These are phyloP conservation scores for Pyrenula aspistea DNA, from an alignment of 495 filamentous ascomycete species.

Conservation along the genomic window DNA sequence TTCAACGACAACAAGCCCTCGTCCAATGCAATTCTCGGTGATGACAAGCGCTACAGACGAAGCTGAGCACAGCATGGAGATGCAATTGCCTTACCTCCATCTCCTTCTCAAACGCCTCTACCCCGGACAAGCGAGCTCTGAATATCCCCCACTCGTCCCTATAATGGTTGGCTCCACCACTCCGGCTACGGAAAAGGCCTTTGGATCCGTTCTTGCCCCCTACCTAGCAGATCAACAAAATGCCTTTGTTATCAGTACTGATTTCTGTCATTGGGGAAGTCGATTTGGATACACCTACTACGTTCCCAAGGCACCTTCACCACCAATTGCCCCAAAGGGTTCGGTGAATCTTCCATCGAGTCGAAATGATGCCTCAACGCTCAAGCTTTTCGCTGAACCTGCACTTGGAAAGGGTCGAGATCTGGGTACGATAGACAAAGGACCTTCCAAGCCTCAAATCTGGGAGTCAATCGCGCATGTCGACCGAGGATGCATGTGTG, in stretches of 20 bases:
- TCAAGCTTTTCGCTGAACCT: conserved; percentile 2
- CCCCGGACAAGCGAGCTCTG: conserved; percentile 20
- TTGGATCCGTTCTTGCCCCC: conserved; percentile 60
- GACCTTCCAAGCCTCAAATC: conserved; percentile 42
- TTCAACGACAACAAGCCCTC: conserved; percentile 29
- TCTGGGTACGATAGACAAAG: conserved; percentile 26
- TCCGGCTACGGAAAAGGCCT: conserved; percentile 49
- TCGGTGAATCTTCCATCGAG: conserved; percentile 9
- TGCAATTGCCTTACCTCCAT: conserved; percentile 92
- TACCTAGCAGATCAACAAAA: conserved; percentile 68
- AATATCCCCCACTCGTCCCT: conserved; percentile 68
- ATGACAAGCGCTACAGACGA: conserved; percentile 63
- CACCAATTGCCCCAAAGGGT: conserved; percentile 30
- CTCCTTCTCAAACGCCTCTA: conserved; percentile 48
- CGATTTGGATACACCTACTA: conserved; percentile 85
- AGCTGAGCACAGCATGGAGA: conserved; percentile 89
- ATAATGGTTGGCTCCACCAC: conserved; percentile 78
- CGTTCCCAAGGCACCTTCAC: conserved; percentile 34
- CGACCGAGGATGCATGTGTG: conserved; percentile 71
- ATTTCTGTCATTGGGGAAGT: conserved; percentile 94
- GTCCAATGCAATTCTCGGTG: conserved; percentile 46
- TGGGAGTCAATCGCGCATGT: conserved; percentile 77
- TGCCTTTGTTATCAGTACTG: conserved; percentile 79
- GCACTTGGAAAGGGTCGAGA: conserved; percentile 15
- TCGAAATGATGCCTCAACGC: conserved; percentile 13